Evolutionary conservation across 148 eudicot species (phyloP).

Genomic region (Arctostaphylos glauca): DNA sequence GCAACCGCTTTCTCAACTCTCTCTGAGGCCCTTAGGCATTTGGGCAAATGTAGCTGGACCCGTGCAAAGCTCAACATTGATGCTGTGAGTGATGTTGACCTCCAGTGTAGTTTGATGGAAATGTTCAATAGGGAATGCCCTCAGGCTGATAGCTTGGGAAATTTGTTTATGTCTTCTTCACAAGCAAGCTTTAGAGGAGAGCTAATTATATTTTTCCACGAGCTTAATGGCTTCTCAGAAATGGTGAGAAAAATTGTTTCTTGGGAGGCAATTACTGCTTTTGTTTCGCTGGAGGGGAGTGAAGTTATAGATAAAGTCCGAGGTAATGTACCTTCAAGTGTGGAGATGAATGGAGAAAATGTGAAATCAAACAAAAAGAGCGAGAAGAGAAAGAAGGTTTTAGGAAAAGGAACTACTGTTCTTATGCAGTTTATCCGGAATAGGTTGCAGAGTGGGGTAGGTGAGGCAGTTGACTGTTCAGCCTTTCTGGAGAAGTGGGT

Average conservation of each 20-base stretch:
- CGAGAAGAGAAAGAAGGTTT: slow-evolving; percentile 57
- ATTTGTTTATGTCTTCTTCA: slow-evolving; percentile 23
- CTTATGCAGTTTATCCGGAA: slow-evolving; percentile 61
- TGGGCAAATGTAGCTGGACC: slow-evolving; percentile 52
- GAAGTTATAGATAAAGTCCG: slow-evolving; percentile 26
- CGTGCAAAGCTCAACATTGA: slow-evolving; percentile 37
- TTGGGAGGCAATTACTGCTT: slow-evolving; percentile 63
- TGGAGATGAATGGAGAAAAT: slow-evolving; percentile 24
- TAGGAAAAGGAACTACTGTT: slow-evolving; percentile 72
- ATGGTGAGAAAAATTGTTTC: slow-evolving; percentile 44
- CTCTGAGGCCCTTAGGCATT: slow-evolving; percentile 28
- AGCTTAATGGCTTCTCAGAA: slow-evolving; percentile 40
- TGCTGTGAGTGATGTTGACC: slow-evolving; percentile 30
- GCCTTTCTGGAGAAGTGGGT: slow-evolving; percentile 32
- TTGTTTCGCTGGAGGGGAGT: slow-evolving; percentile 52
- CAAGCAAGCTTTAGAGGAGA: slow-evolving; percentile 41
- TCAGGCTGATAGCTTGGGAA: slow-evolving; percentile 24
- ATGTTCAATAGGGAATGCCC: slow-evolving; percentile 41
- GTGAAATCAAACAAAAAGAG: slow-evolving; percentile 44
- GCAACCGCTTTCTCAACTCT: slow-evolving; percentile 27
- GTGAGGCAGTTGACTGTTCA: slow-evolving; percentile 24
- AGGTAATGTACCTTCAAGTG: slow-evolving; percentile 6
- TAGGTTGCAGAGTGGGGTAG: slow-evolving; percentile 34
- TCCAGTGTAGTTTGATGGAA: slow-evolving; percentile 31
- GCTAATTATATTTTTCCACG: slow-evolving; percentile 45